These are phyloP conservation scores for Persicaria tinctoria DNA, from an alignment of 148 eudicot species.

Conservation along the genomic window DNA sequence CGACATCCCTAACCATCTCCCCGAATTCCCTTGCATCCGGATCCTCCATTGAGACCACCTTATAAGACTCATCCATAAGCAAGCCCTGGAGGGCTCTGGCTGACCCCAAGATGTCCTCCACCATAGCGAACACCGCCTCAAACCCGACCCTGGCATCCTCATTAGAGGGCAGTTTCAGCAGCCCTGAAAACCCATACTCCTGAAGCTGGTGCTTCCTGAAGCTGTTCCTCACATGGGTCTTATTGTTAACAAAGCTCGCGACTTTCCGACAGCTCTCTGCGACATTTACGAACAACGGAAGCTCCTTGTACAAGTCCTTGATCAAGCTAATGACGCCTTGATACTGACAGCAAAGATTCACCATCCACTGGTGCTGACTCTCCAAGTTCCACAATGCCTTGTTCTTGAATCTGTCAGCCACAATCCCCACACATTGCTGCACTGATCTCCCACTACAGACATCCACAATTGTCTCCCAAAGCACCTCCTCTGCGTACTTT, in stretches of 20 bases:
- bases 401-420: slow-evolving; percentile 73
- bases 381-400: slow-evolving; percentile 72
- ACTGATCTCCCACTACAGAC: slow-evolving; percentile 67
- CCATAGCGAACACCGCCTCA: slow-evolving; percentile 38
- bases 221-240: slow-evolving; percentile 45
- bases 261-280: slow-evolving; percentile 61
- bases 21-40: slow-evolving; percentile 57
- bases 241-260: slow-evolving; percentile 58
- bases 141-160: slow-evolving; percentile 25
- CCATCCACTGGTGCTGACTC: slow-evolving; percentile 82
- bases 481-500: slow-evolving; percentile 74
- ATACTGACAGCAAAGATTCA: slow-evolving; percentile 75
- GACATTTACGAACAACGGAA: slow-evolving; percentile 68
- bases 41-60: slow-evolving; percentile 68
- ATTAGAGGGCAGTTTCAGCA: slow-evolving; percentile 36
- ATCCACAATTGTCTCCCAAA: slow-evolving; percentile 61
- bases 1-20: slow-evolving; percentile 68
- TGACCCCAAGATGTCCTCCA: slow-evolving; percentile 68
- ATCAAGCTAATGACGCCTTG: slow-evolving; percentile 65
- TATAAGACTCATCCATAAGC: slow-evolving; percentile 60
- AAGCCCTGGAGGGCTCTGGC: slow-evolving; percentile 65
- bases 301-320: slow-evolving; percentile 69
- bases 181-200: slow-evolving; percentile 51
- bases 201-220: slow-evolving; percentile 63
- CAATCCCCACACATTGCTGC: slow-evolving; percentile 77